Conservation (phyloP, 768 basidiomycete genomes). For the Termitomyces sp. region DNA sequence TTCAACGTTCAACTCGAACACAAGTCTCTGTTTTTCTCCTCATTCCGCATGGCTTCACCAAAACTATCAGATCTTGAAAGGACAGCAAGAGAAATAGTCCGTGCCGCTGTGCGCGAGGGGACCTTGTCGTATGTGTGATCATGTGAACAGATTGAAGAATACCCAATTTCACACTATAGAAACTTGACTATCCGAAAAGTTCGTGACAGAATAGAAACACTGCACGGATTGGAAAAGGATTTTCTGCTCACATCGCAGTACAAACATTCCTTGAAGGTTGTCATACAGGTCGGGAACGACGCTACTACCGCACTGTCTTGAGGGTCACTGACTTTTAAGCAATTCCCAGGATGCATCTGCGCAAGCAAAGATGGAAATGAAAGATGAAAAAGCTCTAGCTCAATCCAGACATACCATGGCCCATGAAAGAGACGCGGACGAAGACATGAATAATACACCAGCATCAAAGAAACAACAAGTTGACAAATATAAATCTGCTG, state of each 20-base stretch:
- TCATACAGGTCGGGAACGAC: conserved; percentile 31
- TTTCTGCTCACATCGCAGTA: conserved; percentile 39
- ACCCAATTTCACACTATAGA: conserved; percentile 21
- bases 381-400: neutral
- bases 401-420: neutral
- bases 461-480: neutral
- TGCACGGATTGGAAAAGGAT: conserved; percentile 40
- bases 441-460: neutral
- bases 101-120: conserved; percentile 20
- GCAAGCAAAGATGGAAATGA: conserved; percentile 6
- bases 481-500: conserved; percentile 33
- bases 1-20: neutral
- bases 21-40: neutral
- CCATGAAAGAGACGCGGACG: neutral
- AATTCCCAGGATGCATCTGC: conserved; percentile 12
- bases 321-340: neutral
- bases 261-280: conserved; percentile 44
- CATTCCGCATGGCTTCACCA: conserved; percentile 20
- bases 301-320: conserved; percentile 17
- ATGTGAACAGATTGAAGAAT: neutral
- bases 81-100: conserved; percentile 29
- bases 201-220: conserved; percentile 45
- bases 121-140: conserved; percentile 23
- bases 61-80: conserved; percentile 27
- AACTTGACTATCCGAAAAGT: conserved; percentile 46